phyloP scores from a whole-genome alignment of 1,139 yeast genomes.

The Yamadazyma buinensis region DNA sequence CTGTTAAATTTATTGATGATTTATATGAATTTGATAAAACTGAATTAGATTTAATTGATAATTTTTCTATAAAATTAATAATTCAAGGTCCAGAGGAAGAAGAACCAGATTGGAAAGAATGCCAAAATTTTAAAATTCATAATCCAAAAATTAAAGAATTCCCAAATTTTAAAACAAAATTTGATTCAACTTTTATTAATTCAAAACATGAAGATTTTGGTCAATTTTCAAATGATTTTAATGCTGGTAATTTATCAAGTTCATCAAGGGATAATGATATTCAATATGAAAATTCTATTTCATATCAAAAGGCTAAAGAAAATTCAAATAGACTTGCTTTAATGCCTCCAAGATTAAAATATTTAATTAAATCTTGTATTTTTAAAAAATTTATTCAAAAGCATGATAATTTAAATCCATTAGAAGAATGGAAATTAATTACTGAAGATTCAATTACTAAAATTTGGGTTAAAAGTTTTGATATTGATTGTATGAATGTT shows the following conservation, averaged over 20 bases:
- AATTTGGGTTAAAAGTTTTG: constrained; percentile 55
- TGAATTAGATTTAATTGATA: constrained; percentile 4
- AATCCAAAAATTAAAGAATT: constrained; percentile 46
- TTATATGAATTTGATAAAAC: constrained; percentile 20
- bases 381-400: constrained; percentile 40
- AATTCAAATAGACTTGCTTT: constrained; percentile 35
- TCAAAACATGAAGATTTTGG: constrained; percentile 8
- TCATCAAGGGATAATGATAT: constrained; percentile 17
- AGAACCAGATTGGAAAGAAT: constrained; percentile 49
- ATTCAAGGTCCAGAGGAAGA: constrained; percentile 38
- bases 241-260: neutral
- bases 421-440: constrained; percentile 46
- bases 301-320: constrained; percentile 25
- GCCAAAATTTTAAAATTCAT: constrained; percentile 40
- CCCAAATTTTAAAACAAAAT: constrained; percentile 39
- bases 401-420: constrained; percentile 9
- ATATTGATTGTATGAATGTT: constrained; percentile 47
- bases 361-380: constrained; percentile 48
- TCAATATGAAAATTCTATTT: constrained; percentile 31
- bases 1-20: constrained; percentile 51
- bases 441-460: constrained; percentile 53
- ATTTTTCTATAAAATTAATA: constrained; percentile 16
- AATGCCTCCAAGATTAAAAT: constrained; percentile 47
- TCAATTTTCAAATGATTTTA: constrained; percentile 2
- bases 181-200: constrained; percentile 27